Evolutionary conservation across 129 eudicot genomes (phyloP), one percentile per base, ranked within the genome.

Genomic region (Saussurea involucrata): DNA sequence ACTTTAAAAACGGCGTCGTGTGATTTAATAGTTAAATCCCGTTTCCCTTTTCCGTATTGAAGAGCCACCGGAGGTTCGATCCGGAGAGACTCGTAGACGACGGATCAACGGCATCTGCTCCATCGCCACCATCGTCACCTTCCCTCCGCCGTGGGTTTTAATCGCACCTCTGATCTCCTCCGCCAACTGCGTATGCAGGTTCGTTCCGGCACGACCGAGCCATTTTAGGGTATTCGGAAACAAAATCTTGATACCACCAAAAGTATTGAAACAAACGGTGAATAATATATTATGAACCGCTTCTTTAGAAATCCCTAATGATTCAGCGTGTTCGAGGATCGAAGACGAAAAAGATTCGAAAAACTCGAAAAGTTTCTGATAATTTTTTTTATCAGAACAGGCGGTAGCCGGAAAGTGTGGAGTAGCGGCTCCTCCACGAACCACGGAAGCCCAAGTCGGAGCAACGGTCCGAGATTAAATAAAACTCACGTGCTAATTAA

Each of bases 51-150:
- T 0, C 87, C 98, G 88, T 91, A 90, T 66, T 94, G 97, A 4
- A 81, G 74, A 3, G 92, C 78, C 7, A 94, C 93, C 18, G 98
- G 98, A 18, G 98, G 98, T 40, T 94, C 97, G 33, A 91, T 82
- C 9, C 98, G 77, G 5, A 94, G 88, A 0, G 89, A 76, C 40
- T 94, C 98, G 85, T 91, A 94, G 8, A 94, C 98, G 5, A 82
- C 85, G 0, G 98, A 94, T 89, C 76, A 94, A 31, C 57, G 92
- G 93, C 98, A 94, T 94, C 18, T 72, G 68, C 31, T 94, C 98
- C 97, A 94, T 89, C 12, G 90, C 89, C 8, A 78, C 87, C 98
- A 94, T 91, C 12, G 96, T 90, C 28, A 91, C 83, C 15, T 89
- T 81, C 17, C 97, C 97, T 5, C 85, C 88, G 46, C 72, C 83